These are phyloP conservation scores for Oligophagozyma castellii DNA, from an alignment of 1,139 yeast genomes.

Conservation along the genomic window DNA sequence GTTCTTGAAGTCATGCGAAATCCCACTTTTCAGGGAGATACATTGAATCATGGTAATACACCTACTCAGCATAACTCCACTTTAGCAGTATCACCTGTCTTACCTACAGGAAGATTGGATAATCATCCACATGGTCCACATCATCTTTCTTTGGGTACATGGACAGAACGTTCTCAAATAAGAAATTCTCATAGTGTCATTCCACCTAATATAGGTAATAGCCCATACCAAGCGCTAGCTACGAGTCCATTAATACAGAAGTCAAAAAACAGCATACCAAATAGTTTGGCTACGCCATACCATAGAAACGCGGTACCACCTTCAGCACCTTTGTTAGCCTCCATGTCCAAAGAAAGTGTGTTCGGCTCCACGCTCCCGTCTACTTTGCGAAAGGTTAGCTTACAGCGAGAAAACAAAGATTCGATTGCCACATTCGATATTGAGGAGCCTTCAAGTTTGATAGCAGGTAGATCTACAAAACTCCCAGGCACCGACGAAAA, in stretches of 20 bases:
- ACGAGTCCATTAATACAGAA: constrained; percentile 2
- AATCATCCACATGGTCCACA: too few species aligned
- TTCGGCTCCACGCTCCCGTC: constrained; percentile 21
- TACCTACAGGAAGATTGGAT: too few species aligned
- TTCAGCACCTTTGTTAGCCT: constrained; percentile 12
- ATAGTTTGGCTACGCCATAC: constrained; percentile 2
- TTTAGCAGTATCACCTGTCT: constrained; percentile 48
- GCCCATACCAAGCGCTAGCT: not conserved
- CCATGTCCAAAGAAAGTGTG: constrained; percentile 18
- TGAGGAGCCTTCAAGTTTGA: constrained; percentile 7
- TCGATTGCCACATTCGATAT: constrained; percentile 13
- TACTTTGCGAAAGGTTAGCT: constrained; percentile 19
- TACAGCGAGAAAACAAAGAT: constrained; percentile 13
- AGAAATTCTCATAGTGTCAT: too few species aligned
- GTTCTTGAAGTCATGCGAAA: constrained; percentile 8
- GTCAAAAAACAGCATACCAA: not conserved
- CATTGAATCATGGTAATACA: constrained; percentile 27
- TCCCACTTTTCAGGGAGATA: constrained; percentile 12
- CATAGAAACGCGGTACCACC: constrained; percentile 1
- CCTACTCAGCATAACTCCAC: constrained; percentile 46
- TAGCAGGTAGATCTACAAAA: constrained; percentile 3
- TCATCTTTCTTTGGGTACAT: too few species aligned
- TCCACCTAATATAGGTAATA: not conserved
- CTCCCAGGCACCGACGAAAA: constrained; percentile 4
- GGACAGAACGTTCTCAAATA: too few species aligned